Conservation (phyloP, 768 basidiomycete genomes). For the Tephrocybe sp. region DNA sequence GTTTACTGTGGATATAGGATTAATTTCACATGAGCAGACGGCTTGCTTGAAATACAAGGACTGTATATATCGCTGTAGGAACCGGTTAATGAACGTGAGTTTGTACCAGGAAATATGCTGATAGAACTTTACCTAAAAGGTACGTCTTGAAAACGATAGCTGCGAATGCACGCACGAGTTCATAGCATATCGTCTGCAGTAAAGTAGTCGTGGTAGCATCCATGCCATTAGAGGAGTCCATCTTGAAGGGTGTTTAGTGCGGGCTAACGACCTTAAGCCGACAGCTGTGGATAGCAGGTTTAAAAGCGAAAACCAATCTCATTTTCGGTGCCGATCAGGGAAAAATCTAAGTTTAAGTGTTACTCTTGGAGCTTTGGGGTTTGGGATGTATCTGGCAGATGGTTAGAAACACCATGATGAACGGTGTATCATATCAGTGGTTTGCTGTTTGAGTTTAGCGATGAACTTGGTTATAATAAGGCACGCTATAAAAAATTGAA, state of each 20-base stretch:
- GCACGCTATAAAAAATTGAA: too few relatives aligned
- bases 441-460: too few relatives aligned
- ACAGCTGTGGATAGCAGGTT: too few relatives aligned
- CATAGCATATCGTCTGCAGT: neutral
- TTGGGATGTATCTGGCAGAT: neutral
- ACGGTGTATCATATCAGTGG: too few relatives aligned
- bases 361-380: neutral
- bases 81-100: neutral
- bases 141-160: slow-evolving; percentile 2
- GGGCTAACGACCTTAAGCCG: too few relatives aligned
- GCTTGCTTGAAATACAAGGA: slow-evolving; percentile 1
- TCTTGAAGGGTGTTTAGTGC: neutral
- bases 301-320: neutral
- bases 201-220: neutral
- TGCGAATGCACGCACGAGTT: slow-evolving; percentile 1
- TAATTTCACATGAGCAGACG: neutral
- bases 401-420: neutral
- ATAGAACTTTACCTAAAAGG: slow-evolving; percentile 3
- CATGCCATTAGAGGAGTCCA: neutral
- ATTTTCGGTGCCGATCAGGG: neutral
- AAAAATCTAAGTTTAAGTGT: neutral
- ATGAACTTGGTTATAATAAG: too few relatives aligned
- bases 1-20: neutral
- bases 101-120: too few relatives aligned
- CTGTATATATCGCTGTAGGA: slow-evolving; percentile 4